Percentiles rank a stretch among this genome's conserved stretches.
Evolutionary conservation across 2,329 filamentous ascomycete genomes (phyloP).

Genomic region (Ciborinia camelliae): DNA sequence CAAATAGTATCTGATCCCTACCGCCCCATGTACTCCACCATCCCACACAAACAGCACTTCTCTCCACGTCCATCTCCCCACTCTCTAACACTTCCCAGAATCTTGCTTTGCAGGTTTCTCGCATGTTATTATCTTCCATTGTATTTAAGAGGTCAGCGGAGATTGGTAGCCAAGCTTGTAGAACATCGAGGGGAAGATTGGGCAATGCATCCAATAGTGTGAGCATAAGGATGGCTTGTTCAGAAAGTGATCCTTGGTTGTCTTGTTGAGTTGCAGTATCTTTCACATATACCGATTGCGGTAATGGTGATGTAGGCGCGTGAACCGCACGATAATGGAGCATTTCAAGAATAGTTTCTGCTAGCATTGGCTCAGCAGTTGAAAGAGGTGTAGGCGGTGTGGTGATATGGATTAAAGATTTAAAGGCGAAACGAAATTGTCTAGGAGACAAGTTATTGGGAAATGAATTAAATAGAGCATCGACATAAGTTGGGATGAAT

Average conservation of each 20-base stretch:
- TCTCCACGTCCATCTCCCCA: slow-evolving; percentile 69
- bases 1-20: slow-evolving; percentile 33
- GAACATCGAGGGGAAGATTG: slow-evolving; percentile 53
- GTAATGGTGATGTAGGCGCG: slow-evolving; percentile 48
- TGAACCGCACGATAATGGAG: slow-evolving; percentile 56
- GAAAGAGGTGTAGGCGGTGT: slow-evolving; percentile 62
- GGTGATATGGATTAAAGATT: slow-evolving; percentile 62
- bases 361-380: slow-evolving; percentile 58
- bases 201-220: slow-evolving; percentile 64
- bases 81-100: slow-evolving; percentile 63
- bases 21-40: slow-evolving; percentile 61
- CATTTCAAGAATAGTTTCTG: slow-evolving; percentile 63
- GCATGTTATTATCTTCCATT: slow-evolving; percentile 53
- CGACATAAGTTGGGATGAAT: slow-evolving; percentile 65
- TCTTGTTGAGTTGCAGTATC: slow-evolving; percentile 35
- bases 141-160: slow-evolving; percentile 56
- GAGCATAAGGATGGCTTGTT: slow-evolving; percentile 61
- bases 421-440: slow-evolving; percentile 69
- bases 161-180: slow-evolving; percentile 65
- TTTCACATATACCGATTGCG: slow-evolving; percentile 27
- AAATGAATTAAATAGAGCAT: slow-evolving; percentile 64
- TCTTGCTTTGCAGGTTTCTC: slow-evolving; percentile 54
- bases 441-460: slow-evolving; percentile 61
- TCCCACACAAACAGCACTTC: slow-evolving; percentile 60
- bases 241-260: slow-evolving; percentile 44